Percentiles rank a stretch among this genome's conserved stretches.
Evolutionary conservation across 2,329 filamentous ascomycete species (phyloP).

Genomic region (Chaetomiaceae sp.): DNA sequence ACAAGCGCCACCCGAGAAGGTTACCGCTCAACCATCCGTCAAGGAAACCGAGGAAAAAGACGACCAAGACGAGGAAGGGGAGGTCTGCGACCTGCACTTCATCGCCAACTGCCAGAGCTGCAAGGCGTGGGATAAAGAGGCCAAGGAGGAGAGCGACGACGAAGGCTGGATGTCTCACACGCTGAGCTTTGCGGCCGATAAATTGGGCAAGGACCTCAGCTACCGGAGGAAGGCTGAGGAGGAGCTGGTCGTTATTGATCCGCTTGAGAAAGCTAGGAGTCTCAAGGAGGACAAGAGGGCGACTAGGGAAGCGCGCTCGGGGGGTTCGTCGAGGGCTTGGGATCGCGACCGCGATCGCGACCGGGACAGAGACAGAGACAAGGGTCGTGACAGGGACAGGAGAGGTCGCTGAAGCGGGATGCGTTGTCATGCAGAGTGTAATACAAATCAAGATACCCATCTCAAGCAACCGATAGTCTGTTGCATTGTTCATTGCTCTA

Average conservation of each 20-base stretch:
- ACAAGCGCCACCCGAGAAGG: constrained; percentile 40
- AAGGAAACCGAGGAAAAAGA: constrained; percentile 29
- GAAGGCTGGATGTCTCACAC: constrained; percentile 82
- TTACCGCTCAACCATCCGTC: constrained; percentile 23
- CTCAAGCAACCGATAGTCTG: too few species aligned
- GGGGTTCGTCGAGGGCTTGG: constrained; percentile 52
- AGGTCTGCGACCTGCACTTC: constrained; percentile 89
- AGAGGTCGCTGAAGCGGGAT: constrained; percentile 2
- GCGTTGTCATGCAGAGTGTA: not conserved
- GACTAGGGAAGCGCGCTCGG: constrained; percentile 50
- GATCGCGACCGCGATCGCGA: constrained; percentile 33
- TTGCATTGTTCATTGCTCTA: too few species aligned
- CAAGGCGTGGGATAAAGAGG: constrained; percentile 70
- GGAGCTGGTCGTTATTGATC: constrained; percentile 89
- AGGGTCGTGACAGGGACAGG: constrained; percentile 9
- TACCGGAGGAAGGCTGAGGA: constrained; percentile 91
- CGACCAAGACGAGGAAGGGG: constrained; percentile 50
- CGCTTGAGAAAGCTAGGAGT: constrained; percentile 72
- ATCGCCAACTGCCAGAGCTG: constrained; percentile 94
- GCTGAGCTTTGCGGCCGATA: constrained; percentile 83
- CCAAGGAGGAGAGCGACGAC: constrained; percentile 55
- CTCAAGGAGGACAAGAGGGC: constrained; percentile 62
- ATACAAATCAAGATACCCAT: too few species aligned
- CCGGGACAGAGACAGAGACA: not conserved
- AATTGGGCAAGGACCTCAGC: constrained; percentile 82